A percentile compares a stretch with the other conserved stretches of the same genome.
phyloP scores from a whole-genome alignment of 805 yeast species.

The Zygosaccharomyces kombuchaensis region DNA sequence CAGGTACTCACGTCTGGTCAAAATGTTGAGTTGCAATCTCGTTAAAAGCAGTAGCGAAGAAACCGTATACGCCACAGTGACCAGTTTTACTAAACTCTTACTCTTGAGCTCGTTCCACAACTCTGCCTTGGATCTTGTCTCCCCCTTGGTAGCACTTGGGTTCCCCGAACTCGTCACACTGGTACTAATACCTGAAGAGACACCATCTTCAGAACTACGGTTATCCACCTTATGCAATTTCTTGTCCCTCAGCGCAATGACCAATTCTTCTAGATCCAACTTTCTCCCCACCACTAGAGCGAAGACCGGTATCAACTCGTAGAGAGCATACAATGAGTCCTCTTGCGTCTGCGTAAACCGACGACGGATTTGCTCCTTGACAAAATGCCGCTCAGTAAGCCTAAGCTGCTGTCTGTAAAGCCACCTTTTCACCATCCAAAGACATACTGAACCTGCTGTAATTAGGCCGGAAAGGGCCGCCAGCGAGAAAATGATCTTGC shows the following conservation, averaged over 20 bases:
- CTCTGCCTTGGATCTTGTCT: conserved; percentile 49
- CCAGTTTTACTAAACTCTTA: conserved; percentile 65
- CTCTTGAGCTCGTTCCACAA: conserved; percentile 82
- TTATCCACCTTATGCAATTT: conserved; percentile 13
- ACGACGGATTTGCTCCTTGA: conserved; percentile 67
- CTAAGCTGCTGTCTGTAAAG: conserved; percentile 41
- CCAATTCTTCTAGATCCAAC: conserved; percentile 27
- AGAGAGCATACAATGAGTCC: conserved; percentile 79
- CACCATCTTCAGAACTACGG: conserved; percentile 13
- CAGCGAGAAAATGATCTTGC: conserved; percentile 24
- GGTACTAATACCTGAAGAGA: conserved; percentile 22
- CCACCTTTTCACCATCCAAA: conserved; percentile 31
- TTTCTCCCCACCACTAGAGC: conserved; percentile 36
- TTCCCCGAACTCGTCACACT: conserved; percentile 16
- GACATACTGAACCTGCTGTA: conserved; percentile 28
- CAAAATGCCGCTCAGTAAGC: conserved; percentile 52
- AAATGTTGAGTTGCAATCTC: conserved; percentile 78
- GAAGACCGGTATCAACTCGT: conserved; percentile 76
- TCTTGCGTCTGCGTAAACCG: conserved; percentile 88
- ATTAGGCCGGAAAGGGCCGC: conserved; percentile 24
- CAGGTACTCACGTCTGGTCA: conserved; percentile 82
- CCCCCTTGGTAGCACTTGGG: conserved; percentile 9
- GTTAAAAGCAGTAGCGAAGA: conserved; percentile 72
- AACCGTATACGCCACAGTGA: conserved; percentile 65
- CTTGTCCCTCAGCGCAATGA: conserved; percentile 24